Base-by-base conservation (phyloP, 257 asterid genomes). In the Plantago elongata region DNA sequence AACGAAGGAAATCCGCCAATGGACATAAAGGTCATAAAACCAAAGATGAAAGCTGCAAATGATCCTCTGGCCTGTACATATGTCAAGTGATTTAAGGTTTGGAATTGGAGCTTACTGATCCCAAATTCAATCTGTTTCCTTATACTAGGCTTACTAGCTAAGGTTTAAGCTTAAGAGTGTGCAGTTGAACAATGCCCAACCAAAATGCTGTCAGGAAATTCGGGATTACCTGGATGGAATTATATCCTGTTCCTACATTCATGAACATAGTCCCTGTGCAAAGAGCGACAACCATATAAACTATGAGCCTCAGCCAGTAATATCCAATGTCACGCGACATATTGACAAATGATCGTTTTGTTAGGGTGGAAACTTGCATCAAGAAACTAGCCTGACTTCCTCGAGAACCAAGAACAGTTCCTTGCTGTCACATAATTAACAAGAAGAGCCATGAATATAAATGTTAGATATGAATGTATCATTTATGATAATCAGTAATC, bases 301-400 rank as follows among this genome's bases (percentile, higher is more conserved):
- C 87, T 6, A 87, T 84, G 7, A 93, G 97, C 84, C 99, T 81
- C 73, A 93, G 78, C 99, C 99, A 93, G 84, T 93, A 93, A 58
- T 93, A 93, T 2, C 99, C 99, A 54, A 93, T 89, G 85, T 93
- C 99, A 75, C 99, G 78, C 9, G 99, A 93, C 99, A 93, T 93
- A 45, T 93, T 93, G 61, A 93, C 75, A 63, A 85, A 93, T 1
- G 99, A 93, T 16, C 99, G 95, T 57, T 81, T 81, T 14, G 97
- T 93, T 66, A 93, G 76, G 17, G 96, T 93, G 64, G 79, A 70
- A 3, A 95, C 78, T 75, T 93, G 99, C 99, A 85, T 93, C 47
- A 87, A 64, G 82, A 93, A 89, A 79, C 99, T 93, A 62, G 99
- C 97, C 68, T 87, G 99, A 58, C 97, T 93, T 61, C 99, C 99